Conservation (phyloP, 164 flowering plant genomes). For the Vitis riparia region DNA sequence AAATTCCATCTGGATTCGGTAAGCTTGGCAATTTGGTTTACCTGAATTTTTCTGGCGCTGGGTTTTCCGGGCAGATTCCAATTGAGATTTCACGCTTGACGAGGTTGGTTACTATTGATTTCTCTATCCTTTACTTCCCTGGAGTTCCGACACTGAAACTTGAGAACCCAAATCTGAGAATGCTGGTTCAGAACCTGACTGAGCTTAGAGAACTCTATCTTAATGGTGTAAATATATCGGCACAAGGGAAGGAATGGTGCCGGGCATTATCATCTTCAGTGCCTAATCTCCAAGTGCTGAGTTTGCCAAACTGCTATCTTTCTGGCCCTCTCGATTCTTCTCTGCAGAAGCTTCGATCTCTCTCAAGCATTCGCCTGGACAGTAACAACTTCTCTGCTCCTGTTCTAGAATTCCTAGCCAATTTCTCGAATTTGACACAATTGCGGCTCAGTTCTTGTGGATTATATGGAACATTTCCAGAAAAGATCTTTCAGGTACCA, state of each 20-base stretch:
- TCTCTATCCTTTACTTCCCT: constrained; percentile 14
- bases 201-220: constrained; percentile 29
- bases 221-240: constrained; percentile 31
- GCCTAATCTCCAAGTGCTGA: constrained; percentile 35
- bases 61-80: constrained; percentile 49
- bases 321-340: constrained; percentile 34
- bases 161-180: constrained; percentile 27
- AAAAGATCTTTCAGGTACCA: constrained; percentile 20
- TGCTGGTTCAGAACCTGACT: constrained; percentile 29
- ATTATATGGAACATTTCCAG: constrained; percentile 25
- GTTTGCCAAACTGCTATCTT: constrained; percentile 31
- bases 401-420: constrained; percentile 22
- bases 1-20: constrained; percentile 36
- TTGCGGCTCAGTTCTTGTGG: constrained; percentile 12
- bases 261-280: constrained; percentile 34
- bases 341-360: constrained; percentile 19
- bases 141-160: constrained; percentile 11
- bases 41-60: constrained; percentile 52
- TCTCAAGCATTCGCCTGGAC: constrained; percentile 17
- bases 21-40: constrained; percentile 27
- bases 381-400: neutral
- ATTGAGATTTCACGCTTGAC: constrained; percentile 25
- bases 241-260: constrained; percentile 31
- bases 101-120: constrained; percentile 34
- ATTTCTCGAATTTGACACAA: constrained; percentile 21